Evolutionary conservation across 495 filamentous ascomycete species (phyloP), one percentile per base, ranked within the genome.

Genomic region (Penicillium soppii): DNA sequence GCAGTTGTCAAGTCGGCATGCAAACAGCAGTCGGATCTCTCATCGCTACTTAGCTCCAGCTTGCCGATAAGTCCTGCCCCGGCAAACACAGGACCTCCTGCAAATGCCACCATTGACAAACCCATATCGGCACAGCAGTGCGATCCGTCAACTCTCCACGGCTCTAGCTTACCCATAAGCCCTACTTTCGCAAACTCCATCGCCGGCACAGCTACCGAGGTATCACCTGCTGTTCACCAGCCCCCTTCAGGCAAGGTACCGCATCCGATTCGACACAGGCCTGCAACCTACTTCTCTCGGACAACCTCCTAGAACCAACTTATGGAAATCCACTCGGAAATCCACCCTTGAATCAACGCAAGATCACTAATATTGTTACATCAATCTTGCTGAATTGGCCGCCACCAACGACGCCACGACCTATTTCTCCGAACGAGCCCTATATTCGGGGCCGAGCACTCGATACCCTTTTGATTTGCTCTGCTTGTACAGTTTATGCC

Each of bases 391-490:
- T 30, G 29, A 29, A 49, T 49, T 40, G 47, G 47, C 47, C 29
- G 19, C 37, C 23, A 30, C 32, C 51, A 39, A 54, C 51, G 36
- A 45, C 29, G 45, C 40, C 53, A 57, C 51, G 47, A 63, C 47
- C 47, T 29, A 57, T 63, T 57, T 51, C 45, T 45, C 40, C 48
- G 49, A 50, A 51, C 36, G 32, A 37, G 29, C 37, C 52, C 51
- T 47, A 52, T 27, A 50, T 44, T 47, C 46, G 51, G 62, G 59
- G 49, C 55, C 51, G 47, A 40, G 47, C 53, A 53, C 48, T 65
- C 62, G 62, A 65, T 65, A 65, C 62, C 62, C 62, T 52, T 54
- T 62, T 57, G 45, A 47, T 62, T 65, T 62, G 47, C 59, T 59
- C 50, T 51, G 56, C 53, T 62, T 66, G 60, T 66, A 61, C 52